Conservation (phyloP, 768 basidiomycete species). For the Lactifluus hygrophoroides region DNA sequence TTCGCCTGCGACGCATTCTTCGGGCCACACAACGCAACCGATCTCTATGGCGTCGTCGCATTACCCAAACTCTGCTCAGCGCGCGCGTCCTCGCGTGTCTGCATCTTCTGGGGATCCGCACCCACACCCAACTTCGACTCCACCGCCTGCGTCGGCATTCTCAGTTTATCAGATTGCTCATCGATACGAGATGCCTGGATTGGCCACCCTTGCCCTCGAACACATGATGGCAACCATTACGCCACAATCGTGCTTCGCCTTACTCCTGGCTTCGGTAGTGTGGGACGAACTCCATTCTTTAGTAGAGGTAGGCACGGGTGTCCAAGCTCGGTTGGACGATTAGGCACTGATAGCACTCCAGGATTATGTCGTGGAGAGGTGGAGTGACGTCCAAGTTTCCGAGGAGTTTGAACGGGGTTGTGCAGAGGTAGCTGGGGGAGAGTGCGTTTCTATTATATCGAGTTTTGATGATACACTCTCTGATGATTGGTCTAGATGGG, state of each 20-base stretch:
- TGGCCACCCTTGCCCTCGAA: conserved; percentile 59
- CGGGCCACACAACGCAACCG: conserved; percentile 29
- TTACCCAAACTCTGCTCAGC: conserved; percentile 41
- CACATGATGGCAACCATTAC: conserved; percentile 66
- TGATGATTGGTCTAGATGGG: conserved; percentile 43
- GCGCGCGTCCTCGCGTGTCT: conserved; percentile 28
- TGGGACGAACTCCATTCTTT: conserved; percentile 58
- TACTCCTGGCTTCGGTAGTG: conserved; percentile 56
- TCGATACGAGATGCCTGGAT: conserved; percentile 58
- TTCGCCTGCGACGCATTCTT: not conserved
- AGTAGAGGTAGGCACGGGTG: conserved; percentile 41
- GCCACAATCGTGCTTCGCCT: conserved; percentile 54
- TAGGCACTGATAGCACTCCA: conserved; percentile 23
- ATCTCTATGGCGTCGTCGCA: conserved; percentile 36
- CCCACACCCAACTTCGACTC: conserved; percentile 54
- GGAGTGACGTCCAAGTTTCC: conserved; percentile 58
- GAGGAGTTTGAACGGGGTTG: conserved; percentile 63
- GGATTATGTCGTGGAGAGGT: conserved; percentile 72
- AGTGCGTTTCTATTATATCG: conserved; percentile 32
- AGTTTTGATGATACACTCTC: not conserved
- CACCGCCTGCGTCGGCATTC: conserved; percentile 60
- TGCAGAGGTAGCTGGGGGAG: conserved; percentile 63
- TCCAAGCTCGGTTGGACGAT: conserved; percentile 13
- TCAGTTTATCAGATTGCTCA: conserved; percentile 73
- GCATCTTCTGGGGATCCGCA: conserved; percentile 53